phyloP scores from a whole-genome alignment of 1,284 basidiomycete species.

The Flammula alnicola region DNA sequence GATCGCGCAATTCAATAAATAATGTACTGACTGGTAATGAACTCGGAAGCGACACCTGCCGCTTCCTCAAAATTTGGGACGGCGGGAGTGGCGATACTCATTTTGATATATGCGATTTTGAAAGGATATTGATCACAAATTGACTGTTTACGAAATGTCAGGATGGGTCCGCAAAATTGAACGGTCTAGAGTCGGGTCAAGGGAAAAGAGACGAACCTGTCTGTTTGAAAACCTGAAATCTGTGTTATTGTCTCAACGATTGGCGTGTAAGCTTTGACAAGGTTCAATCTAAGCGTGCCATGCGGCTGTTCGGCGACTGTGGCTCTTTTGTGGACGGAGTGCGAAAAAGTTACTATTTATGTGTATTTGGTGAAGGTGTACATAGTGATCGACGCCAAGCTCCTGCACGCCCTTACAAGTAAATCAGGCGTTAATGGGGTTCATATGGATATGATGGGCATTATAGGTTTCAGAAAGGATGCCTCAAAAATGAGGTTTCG shows the following conservation, averaged over 20 bases:
- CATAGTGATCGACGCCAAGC: too few species aligned
- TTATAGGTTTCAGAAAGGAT: too few species aligned
- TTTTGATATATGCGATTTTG: constrained; percentile 14
- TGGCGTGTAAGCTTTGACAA: constrained; percentile 10
- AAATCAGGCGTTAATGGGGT: too few species aligned
- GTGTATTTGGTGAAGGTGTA: too few species aligned
- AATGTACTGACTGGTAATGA: constrained; percentile 62
- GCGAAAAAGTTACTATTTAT: too few species aligned
- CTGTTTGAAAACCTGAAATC: background rate
- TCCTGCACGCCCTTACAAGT: too few species aligned
- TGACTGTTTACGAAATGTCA: constrained; percentile 7
- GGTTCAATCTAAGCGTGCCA: constrained; percentile 9
- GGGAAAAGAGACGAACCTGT: background rate
- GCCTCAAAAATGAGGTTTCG: too few species aligned
- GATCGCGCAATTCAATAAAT: background rate
- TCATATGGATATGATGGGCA: too few species aligned
- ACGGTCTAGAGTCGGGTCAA: background rate
- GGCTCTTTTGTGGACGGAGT: constrained; percentile 6
- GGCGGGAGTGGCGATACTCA: constrained; percentile 22
- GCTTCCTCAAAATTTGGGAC: constrained; percentile 43
- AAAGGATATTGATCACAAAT: background rate
- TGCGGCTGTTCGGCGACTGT: constrained; percentile 12
- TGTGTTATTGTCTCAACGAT: constrained; percentile 2
- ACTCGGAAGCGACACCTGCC: constrained; percentile 69
- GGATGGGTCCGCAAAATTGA: constrained; percentile 4